Evolutionary conservation across 2,329 filamentous ascomycete genomes (phyloP), one percentile per base, ranked within the genome.

Genomic region (Parastagonospora nodorum): DNA sequence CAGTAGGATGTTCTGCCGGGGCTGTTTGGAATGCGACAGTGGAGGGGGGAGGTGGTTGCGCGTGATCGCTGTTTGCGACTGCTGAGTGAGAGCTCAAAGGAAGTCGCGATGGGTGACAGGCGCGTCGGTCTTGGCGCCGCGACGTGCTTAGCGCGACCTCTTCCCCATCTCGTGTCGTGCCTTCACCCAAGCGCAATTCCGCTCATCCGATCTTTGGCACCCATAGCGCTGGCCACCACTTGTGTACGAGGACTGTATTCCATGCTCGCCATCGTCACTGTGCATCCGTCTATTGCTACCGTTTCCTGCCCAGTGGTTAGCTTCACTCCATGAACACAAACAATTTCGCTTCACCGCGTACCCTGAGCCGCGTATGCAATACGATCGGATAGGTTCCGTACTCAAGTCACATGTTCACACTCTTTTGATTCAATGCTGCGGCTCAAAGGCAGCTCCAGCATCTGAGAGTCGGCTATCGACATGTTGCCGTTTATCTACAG

Each of bases 31-130:
- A 39, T 7, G 8, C 24, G 35, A n/a, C 7, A 16, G 9, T 15
- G 16, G 16, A 24, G 19, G 19, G 19, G 43, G 33, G 32, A 37
- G 31, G 43, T 42, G 30, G 12, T 11, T 12, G 16, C 27, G 27
- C 28, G 47, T 29, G 42, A 35, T 24, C 32, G 24, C 42, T 19
- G 33, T 12, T 45, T 30, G 14, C 37, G 14, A 31, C 35, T 36
- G 42, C 31, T 14, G 19, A 27, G 27, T 10, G 9, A 11, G 27
- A 19, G 15, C 42, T 29, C 36, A 42, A 41, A 35, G 51, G 59
- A 61, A 58, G 61, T 62, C 61, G 64, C 61, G 57, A 63, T 59
- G 58, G 36, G 53, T 46, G 46, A 52, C 29, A 38, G 49, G 41
- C 48, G 45, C 57, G 52, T 55, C 40, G 33, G 50, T 27, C 53